phyloP scores from a whole-genome alignment of 345 rosid genomes.

The Acer yangbiense region DNA sequence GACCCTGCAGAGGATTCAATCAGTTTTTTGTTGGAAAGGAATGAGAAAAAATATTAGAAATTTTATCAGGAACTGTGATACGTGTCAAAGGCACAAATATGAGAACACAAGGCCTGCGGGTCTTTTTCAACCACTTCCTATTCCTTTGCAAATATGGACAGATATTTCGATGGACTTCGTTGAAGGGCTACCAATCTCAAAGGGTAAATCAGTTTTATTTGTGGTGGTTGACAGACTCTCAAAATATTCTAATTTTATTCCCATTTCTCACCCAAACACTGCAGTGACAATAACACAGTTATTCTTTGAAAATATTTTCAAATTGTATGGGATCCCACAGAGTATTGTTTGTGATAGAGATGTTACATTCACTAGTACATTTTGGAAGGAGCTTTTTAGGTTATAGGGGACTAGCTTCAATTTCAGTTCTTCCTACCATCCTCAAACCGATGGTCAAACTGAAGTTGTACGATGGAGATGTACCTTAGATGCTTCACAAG shows the following conservation, averaged over 20 bases:
- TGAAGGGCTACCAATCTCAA: not conserved
- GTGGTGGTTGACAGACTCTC: conserved; percentile 17
- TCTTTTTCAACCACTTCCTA: not conserved
- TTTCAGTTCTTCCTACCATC: not conserved
- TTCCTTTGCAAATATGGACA: not conserved
- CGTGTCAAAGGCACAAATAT: not conserved
- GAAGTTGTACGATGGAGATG: not conserved
- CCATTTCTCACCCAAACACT: not conserved
- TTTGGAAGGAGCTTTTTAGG: conserved; percentile 1
- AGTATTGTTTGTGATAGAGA: conserved; percentile 1
- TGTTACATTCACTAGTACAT: not conserved
- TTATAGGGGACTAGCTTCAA: not conserved
- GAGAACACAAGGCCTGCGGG: not conserved
- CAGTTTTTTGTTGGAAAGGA: not conserved
- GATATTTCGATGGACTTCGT: conserved; percentile 19
- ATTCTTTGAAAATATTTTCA: conserved; percentile 2
- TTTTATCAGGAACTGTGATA: not conserved
- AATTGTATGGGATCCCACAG: conserved; percentile 10
- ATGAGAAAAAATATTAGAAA: not conserved
- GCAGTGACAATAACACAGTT: not conserved
- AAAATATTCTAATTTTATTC: conserved; percentile 19
- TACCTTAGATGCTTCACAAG: not conserved
- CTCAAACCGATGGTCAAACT: not conserved
- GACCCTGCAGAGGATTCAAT: not conserved
- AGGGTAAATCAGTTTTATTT: not conserved